Conservation (phyloP, 352 stramenopile genomes). For the Globisporangium nagaii region DNA sequence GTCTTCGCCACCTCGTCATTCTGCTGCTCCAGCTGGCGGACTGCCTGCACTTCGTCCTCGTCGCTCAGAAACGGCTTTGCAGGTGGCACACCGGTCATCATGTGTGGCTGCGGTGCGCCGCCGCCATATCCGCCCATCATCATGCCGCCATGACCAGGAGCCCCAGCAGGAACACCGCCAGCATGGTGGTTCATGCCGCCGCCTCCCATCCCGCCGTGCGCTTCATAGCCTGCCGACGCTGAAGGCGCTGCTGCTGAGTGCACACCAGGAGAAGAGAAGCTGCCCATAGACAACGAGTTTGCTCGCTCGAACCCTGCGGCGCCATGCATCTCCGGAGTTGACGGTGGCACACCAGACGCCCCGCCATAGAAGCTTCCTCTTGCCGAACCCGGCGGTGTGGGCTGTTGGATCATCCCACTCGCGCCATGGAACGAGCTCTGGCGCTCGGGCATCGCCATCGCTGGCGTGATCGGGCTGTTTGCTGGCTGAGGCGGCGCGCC, state of each 20-base stretch:
- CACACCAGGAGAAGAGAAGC: conserved; percentile 29
- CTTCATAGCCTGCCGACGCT: conserved; percentile 14
- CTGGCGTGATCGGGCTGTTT: conserved; percentile 3
- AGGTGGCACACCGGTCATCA: background rate
- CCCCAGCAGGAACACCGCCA: conserved; percentile 2
- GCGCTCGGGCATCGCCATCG: background rate
- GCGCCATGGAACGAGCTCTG: conserved; percentile 9
- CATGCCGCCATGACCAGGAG: conserved; percentile 15
- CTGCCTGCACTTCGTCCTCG: conserved; percentile 43
- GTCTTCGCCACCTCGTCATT: conserved; percentile 42
- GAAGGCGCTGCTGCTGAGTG: conserved; percentile 14
- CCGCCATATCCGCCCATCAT: conserved; percentile 10
- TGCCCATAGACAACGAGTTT: conserved; percentile 38
- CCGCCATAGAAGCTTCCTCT: conserved; percentile 10
- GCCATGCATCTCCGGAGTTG: background rate
- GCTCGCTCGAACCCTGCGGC: conserved; percentile 18
- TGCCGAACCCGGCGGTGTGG: conserved; percentile 9
- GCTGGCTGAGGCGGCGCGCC: conserved; percentile 13
- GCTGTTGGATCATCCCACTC: conserved; percentile 3
- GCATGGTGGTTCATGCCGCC: conserved; percentile 16
- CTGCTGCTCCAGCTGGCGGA: conserved; percentile 47
- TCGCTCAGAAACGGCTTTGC: conserved; percentile 56
- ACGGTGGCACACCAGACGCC: background rate
- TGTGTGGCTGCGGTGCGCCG: background rate
- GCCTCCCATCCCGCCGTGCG: conserved; percentile 18